These are phyloP conservation scores for Hyaloscypha finlandica DNA, from an alignment of 495 filamentous ascomycete species.

Conservation along the genomic window DNA sequence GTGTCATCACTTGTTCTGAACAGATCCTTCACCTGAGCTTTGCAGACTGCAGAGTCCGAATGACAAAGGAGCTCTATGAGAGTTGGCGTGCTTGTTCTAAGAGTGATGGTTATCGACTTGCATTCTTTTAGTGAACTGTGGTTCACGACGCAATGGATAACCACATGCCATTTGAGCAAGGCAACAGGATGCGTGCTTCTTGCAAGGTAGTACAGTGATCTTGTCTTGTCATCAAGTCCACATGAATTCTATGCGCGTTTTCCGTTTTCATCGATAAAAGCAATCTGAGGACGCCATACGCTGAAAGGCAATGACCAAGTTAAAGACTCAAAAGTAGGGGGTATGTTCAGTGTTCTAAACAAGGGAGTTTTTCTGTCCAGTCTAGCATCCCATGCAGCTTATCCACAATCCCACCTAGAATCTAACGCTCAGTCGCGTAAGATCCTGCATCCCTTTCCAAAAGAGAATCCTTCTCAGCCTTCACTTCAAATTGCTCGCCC, in stretches of 20 bases:
- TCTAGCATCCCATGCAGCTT: neutral
- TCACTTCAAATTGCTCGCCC: slow-evolving; percentile 28
- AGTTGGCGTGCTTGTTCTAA: too few relatives aligned
- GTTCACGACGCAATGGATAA: too few relatives aligned
- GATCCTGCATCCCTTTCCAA: slow-evolving; percentile 1
- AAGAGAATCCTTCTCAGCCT: slow-evolving; percentile 16
- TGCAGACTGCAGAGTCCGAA: too few relatives aligned
- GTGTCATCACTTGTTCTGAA: too few relatives aligned
- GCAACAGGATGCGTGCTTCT: too few relatives aligned
- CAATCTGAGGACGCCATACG: neutral
- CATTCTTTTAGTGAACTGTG: too few relatives aligned
- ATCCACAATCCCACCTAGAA: neutral
- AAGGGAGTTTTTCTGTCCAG: neutral
- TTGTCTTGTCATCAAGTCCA: neutral
- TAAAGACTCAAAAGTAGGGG: neutral
- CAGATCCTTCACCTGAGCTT: too few relatives aligned
- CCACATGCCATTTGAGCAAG: too few relatives aligned
- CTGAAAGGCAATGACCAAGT: slow-evolving; percentile 4
- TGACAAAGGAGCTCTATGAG: too few relatives aligned
- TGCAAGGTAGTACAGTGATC: neutral
- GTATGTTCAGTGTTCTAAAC: neutral
- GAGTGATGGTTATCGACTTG: too few relatives aligned
- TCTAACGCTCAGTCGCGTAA: neutral
- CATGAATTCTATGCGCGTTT: neutral
- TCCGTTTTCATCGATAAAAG: neutral